Evolutionary conservation across 164 flowering plant genomes (phyloP).

Genomic region (Platanus orientalis): DNA sequence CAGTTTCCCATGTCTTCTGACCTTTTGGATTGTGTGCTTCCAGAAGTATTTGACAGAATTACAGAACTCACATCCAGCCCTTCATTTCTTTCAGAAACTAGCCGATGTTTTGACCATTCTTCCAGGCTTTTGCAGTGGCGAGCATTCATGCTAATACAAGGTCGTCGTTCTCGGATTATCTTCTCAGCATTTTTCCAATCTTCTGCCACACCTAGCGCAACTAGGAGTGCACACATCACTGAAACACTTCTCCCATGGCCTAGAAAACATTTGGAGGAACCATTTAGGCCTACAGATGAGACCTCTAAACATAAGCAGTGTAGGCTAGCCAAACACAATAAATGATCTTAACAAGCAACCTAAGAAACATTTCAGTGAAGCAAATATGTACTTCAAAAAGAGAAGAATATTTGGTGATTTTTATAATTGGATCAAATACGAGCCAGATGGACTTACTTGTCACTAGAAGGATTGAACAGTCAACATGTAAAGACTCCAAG

Average conservation of each 20-base stretch:
- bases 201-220: slow-evolving; percentile 69
- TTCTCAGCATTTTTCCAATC: slow-evolving; percentile 86
- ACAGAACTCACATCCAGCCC: slow-evolving; percentile 22
- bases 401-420: too few relatives aligned
- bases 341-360: too few relatives aligned
- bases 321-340: too few relatives aligned
- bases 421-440: too few relatives aligned
- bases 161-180: slow-evolving; percentile 51
- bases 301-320: too few relatives aligned
- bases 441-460: too few relatives aligned
- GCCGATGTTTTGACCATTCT: slow-evolving; percentile 72
- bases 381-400: too few relatives aligned
- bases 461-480: too few relatives aligned
- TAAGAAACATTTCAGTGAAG: too few relatives aligned
- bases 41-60: slow-evolving; percentile 12
- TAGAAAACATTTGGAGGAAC: slow-evolving; percentile 12
- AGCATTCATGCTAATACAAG: slow-evolving; percentile 64
- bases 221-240: slow-evolving; percentile 75
- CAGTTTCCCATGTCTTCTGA: too few relatives aligned
- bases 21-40: slow-evolving; percentile 8
- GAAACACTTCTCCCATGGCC: slow-evolving; percentile 98
- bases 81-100: slow-evolving; percentile 37
- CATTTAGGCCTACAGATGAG: background rate
- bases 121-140: slow-evolving; percentile 71
- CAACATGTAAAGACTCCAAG: too few relatives aligned